These are phyloP conservation scores for Fusarium sp. DNA, from an alignment of 2,329 filamentous ascomycete species.

Conservation along the genomic window DNA sequence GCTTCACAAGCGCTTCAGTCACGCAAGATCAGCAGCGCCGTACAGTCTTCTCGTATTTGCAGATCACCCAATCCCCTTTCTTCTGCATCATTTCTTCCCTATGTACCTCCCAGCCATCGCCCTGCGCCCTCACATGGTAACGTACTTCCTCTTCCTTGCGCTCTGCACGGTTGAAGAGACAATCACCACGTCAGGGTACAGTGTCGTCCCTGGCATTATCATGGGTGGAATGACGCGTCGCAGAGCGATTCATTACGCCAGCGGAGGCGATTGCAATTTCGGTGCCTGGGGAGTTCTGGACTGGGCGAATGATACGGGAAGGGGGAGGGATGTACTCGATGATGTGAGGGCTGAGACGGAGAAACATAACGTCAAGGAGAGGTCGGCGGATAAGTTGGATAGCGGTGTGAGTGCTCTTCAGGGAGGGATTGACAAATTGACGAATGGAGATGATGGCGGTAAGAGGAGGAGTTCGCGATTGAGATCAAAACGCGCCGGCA, in stretches of 20 bases:
- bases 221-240: slow-evolving; percentile 60
- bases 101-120: slow-evolving; percentile 71
- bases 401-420: slow-evolving; percentile 48
- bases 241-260: slow-evolving; percentile 63
- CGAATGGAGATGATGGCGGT: slow-evolving; percentile 40
- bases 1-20: slow-evolving; percentile 58
- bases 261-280: slow-evolving; percentile 66
- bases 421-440: slow-evolving; percentile 46
- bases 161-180: slow-evolving; percentile 74
- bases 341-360: slow-evolving; percentile 65
- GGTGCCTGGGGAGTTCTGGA: slow-evolving; percentile 71
- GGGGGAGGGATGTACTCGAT: slow-evolving; percentile 62
- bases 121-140: slow-evolving; percentile 78
- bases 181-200: slow-evolving; percentile 74
- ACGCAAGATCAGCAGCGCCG: slow-evolving; percentile 64
- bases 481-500: slow-evolving; percentile 34
- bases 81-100: slow-evolving; percentile 72
- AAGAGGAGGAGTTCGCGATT: slow-evolving; percentile 42
- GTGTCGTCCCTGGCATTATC: slow-evolving; percentile 62
- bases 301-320: slow-evolving; percentile 66
- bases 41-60: slow-evolving; percentile 72
- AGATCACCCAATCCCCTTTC: slow-evolving; percentile 73
- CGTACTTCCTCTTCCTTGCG: slow-evolving; percentile 72
- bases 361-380: slow-evolving; percentile 62
- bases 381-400: slow-evolving; percentile 47